phyloP scores from a whole-genome alignment of 257 asterid genomes.

The Nemophila menziesii region DNA sequence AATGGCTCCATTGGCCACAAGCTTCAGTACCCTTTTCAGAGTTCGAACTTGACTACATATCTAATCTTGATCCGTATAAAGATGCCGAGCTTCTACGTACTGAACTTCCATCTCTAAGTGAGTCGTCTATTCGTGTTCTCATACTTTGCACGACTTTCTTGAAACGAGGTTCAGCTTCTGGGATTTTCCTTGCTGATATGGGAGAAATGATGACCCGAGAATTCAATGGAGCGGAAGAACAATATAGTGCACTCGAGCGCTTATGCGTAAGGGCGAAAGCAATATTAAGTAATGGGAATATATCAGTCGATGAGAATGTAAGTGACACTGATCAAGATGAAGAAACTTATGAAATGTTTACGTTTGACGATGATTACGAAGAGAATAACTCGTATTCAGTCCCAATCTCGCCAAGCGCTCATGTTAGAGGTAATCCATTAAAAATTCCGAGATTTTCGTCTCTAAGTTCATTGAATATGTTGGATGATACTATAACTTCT shows the following conservation, averaged over 20 bases:
- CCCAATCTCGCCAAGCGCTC: constrained; percentile 13
- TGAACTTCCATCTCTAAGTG: constrained; percentile 60
- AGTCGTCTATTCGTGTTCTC: constrained; percentile 67
- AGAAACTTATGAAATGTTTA: constrained; percentile 31
- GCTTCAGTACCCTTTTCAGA: constrained; percentile 81
- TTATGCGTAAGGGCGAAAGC: constrained; percentile 55
- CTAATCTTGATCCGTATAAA: constrained; percentile 57
- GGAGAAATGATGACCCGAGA: constrained; percentile 90
- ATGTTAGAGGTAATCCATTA: constrained; percentile 29
- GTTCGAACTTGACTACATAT: constrained; percentile 55
- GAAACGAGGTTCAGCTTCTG: constrained; percentile 51
- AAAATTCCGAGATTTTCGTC: constrained; percentile 42
- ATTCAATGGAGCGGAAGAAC: constrained; percentile 50
- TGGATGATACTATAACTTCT: constrained; percentile 15
- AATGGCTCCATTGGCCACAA: constrained; percentile 97
- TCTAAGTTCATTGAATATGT: constrained; percentile 17
- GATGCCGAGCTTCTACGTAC: constrained; percentile 60
- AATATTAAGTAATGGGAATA: constrained; percentile 20
- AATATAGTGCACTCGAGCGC: constrained; percentile 57
- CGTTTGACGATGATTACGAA: constrained; percentile 30
- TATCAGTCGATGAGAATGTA: constrained; percentile 13
- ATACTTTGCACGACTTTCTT: constrained; percentile 69
- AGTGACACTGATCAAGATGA: constrained; percentile 15
- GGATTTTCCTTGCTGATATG: constrained; percentile 74
- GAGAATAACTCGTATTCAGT: constrained; percentile 12